Conservation (phyloP, 352 stramenopile genomes). For the Globisporangium recalcitrans region DNA sequence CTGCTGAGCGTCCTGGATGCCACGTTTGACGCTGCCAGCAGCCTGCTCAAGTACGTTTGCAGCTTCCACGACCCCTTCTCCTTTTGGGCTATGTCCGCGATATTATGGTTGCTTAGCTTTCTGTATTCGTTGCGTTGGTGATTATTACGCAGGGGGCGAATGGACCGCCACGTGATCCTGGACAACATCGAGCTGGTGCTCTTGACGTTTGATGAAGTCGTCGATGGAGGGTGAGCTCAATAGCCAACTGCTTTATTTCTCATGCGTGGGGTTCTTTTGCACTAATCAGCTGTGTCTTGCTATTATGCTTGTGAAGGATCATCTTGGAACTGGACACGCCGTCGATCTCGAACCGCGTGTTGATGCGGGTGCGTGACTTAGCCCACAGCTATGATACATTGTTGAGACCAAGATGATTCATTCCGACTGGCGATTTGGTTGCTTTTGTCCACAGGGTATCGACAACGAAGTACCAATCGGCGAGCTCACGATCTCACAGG, state of each 20-base stretch:
- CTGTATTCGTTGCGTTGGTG: not conserved
- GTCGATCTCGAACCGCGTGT: constrained; percentile 87
- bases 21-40: constrained; percentile 81
- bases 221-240: constrained; percentile 72
- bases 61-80: not conserved
- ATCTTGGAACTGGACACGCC: constrained; percentile 87
- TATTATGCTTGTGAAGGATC: constrained; percentile 35
- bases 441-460: constrained; percentile 49
- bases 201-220: constrained; percentile 87
- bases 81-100: not conserved
- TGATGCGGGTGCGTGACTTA: constrained; percentile 87
- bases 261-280: not conserved
- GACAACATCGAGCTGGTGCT: constrained; percentile 91
- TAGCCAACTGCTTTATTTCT: not conserved
- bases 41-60: constrained; percentile 74
- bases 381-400: too few species aligned
- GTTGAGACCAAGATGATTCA: not conserved
- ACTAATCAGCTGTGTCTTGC: not conserved
- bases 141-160: constrained; percentile 44
- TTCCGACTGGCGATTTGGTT: not conserved
- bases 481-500: constrained; percentile 85
- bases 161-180: constrained; percentile 85
- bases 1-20: constrained; percentile 81
- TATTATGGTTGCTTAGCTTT: not conserved
- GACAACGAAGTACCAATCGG: constrained; percentile 85